Conservation (phyloP, 192 early-diverging fungal species). For the Backusella morwellensis region DNA sequence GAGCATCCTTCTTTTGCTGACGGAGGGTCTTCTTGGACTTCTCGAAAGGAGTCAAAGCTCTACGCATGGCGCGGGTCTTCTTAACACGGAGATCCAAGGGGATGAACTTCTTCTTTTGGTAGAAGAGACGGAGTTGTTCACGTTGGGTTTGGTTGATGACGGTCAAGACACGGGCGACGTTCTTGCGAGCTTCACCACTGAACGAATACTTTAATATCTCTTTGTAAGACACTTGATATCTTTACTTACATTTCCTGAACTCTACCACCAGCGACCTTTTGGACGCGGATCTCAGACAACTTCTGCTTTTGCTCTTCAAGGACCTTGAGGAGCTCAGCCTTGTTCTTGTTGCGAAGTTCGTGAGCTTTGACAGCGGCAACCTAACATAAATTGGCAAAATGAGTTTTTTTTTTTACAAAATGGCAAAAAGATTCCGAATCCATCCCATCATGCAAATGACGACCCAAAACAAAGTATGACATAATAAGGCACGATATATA, state of each 20-base stretch:
- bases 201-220: background rate
- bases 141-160: constrained; percentile 94
- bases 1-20: constrained; percentile 83
- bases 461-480: background rate
- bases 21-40: constrained; percentile 78
- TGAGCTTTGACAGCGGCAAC: constrained; percentile 82
- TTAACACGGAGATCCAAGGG: constrained; percentile 97
- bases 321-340: constrained; percentile 87
- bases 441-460: background rate
- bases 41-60: constrained; percentile 87
- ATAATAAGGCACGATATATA: background rate
- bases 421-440: background rate
- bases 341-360: constrained; percentile 93
- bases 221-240: background rate
- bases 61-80: constrained; percentile 98
- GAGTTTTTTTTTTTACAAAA: background rate
- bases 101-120: constrained; percentile 93
- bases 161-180: constrained; percentile 92
- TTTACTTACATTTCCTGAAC: constrained; percentile 11
- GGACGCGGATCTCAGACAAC: constrained; percentile 90
- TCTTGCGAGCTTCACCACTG: constrained; percentile 87
- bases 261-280: constrained; percentile 64
- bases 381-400: background rate
- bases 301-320: constrained; percentile 95
- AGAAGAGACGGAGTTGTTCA: constrained; percentile 85